Evolutionary conservation across 169 alveolate species (phyloP), one percentile per base, ranked within the genome.

Genomic region (Plasmodium vinckei): DNA sequence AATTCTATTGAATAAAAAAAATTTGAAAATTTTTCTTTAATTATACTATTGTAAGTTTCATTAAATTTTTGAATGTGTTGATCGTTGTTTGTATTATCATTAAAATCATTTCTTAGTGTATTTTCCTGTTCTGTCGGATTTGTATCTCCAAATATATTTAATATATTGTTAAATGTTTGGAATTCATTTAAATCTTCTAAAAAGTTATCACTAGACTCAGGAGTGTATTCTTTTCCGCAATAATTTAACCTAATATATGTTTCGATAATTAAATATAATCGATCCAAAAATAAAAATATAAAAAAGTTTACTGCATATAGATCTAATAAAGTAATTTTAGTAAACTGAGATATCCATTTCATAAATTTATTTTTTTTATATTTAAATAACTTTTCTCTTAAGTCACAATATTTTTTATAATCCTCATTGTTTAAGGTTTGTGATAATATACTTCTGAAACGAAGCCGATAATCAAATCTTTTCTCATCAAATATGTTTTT

Each of bases 381-480:
- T 47, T 79, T 79, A 79, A 79, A 79, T 79, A 79, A 51, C 44
- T 79, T 79, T 59, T 79, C 89, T 70, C 89, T 65, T 70, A 23
- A 54, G 19, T 79, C 89, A 79, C 89, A 79, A 44, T 65, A 79
- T 56, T 67, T 79, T 67, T 67, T 70, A 67, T 79, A 79, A n/a
- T 79, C 89, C 0, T 13, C n/a, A n/a, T 56, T 19, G 56, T 42
- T 79, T 67, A 79, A 67, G n/a, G 64, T 67, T 67, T 47, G 25
- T 15, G 84, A 79, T n/a, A 79, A n/a, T 25, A 79, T 44, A 70
- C 89, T 79, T 70, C 89, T 64, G 23, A 79, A 67, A 39, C 89
- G 77, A 27, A 67, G 51, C 12, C 89, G 49, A 67, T 79, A 79
- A 46, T 68, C 79, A 70, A 53, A 79, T 59, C 89, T 64, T 54